phyloP scores from a whole-genome alignment of 495 filamentous ascomycete species.

The Acidiella bohemica region DNA sequence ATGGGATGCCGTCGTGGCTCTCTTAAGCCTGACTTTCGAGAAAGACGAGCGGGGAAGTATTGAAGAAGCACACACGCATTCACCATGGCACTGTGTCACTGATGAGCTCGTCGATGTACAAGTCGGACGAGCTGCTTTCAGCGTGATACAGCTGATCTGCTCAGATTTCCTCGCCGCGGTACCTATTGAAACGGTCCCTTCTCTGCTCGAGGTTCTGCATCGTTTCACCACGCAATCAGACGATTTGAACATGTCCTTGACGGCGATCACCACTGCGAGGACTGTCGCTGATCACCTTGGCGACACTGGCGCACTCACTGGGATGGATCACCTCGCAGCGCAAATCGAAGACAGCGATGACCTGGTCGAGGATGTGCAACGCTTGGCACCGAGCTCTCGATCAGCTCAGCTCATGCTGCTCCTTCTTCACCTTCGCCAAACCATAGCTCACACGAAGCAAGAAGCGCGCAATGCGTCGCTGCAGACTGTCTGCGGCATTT shows the following conservation, averaged over 20 bases:
- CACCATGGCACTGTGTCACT: constrained; percentile 12
- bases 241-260: constrained; percentile 90
- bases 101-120: constrained; percentile 42
- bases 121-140: constrained; percentile 72
- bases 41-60: no score
- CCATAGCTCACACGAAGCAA: constrained; percentile 63
- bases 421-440: constrained; percentile 59
- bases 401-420: constrained; percentile 74
- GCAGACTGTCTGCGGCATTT: constrained; percentile 79
- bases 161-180: constrained; percentile 80
- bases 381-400: constrained; percentile 36
- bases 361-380: constrained; percentile 35
- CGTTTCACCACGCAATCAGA: constrained; percentile 76
- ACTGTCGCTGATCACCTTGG: constrained; percentile 79
- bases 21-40: constrained; percentile 73
- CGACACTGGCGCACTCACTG: constrained; percentile 31
- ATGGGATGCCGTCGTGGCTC: constrained; percentile 73
- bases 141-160: constrained; percentile 78
- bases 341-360: constrained; percentile 32
- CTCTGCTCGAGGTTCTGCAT: constrained; percentile 76
- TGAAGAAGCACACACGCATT: no score
- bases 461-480: constrained; percentile 88
- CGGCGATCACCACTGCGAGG: constrained; percentile 92
- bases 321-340: constrained; percentile 34
- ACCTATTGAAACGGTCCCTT: constrained; percentile 63